Base-by-base conservation (phyloP, 257 asterid genomes). In the Solanum etuberosum region DNA sequence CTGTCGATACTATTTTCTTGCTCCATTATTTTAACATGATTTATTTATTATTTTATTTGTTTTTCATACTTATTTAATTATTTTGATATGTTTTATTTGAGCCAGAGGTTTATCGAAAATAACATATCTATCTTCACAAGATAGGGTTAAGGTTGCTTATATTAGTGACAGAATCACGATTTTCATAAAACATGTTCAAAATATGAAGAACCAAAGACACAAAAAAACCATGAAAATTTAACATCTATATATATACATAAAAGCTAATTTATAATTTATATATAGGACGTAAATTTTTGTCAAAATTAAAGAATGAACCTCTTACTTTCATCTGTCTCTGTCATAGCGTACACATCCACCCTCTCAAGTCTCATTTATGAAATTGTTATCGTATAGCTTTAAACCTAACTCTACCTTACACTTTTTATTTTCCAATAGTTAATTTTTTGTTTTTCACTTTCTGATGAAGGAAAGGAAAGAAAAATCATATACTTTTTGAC, bases 171-270 rank as follows among this genome's bases (percentile, higher is more conserved):
- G 0, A n/a, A 1, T 0, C 16, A 5, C n/a, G 1, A 61, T n/a
- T n/a, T 61, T 61, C 15, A 23, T 9, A n/a, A 61, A 61, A 10
- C 14, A 61, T 9, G 3, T n/a, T 61, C 16, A n/a, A 61, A 61
- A n/a, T 61, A 61, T 61, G 4, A 61, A 61, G 29, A 61, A 61
- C 12, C 23, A 59, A 23, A 59, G 5, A 61, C 3, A 61, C 7
- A 9, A 61, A 61, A 23, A 61, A 1, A n/a, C 0, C 1, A 61
- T 9, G 27, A 0, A n/a, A 23, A 23, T 59, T 59, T 9, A 7
- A 54, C 5, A 1, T 2, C 9, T 54, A 18, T 7, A 35, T 1
- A 35, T 35, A 35, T 35, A 5, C 14, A 43, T 43, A 43, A 43
- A 43, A 46, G 54, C 0, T 13, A 14, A 51, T 10, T 51, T 51